A percentile compares a stretch with the other conserved stretches of the same genome.
Conservation (phyloP, 441 rosid genomes). For the Bocquillonia castaneifolia region DNA sequence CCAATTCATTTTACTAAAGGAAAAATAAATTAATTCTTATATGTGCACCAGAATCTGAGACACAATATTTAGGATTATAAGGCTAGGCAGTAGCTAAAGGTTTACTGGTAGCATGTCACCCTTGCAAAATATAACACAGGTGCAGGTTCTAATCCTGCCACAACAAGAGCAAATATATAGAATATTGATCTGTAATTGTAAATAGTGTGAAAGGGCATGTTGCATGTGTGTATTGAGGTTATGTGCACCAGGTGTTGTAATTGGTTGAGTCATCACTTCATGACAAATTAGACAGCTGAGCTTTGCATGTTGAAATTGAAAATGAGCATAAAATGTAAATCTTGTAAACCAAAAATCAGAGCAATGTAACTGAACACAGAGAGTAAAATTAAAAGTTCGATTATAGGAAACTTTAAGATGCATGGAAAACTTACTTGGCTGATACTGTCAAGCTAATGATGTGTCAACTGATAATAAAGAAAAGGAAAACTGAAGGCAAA, state of each 20-base stretch:
- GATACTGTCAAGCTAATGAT: not conserved
- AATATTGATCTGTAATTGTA: not conserved
- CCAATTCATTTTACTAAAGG: not conserved
- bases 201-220: too few species aligned
- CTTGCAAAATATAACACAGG: not conserved
- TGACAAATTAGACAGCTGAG: conserved; percentile 45
- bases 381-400: too few species aligned
- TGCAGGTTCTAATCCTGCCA: not conserved
- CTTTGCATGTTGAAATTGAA: conserved; percentile 31
- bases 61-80: too few species aligned
- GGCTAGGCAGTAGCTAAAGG: too few species aligned
- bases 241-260: conserved; percentile 67
- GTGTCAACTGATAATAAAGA: too few species aligned
- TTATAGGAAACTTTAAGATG: not conserved
- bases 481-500: not conserved
- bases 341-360: too few species aligned
- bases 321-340: not conserved
- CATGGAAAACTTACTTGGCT: not conserved
- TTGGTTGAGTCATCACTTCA: conserved; percentile 46
- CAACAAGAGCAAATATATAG: not conserved
- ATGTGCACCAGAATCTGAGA: too few species aligned
- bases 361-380: too few species aligned
- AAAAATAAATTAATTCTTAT: not conserved
- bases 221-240: conserved; percentile 65
- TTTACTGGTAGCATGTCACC: not conserved